Base-by-base conservation (phyloP, 2,329 filamentous ascomycete genomes). In the Colletotrichum camelliae region DNA sequence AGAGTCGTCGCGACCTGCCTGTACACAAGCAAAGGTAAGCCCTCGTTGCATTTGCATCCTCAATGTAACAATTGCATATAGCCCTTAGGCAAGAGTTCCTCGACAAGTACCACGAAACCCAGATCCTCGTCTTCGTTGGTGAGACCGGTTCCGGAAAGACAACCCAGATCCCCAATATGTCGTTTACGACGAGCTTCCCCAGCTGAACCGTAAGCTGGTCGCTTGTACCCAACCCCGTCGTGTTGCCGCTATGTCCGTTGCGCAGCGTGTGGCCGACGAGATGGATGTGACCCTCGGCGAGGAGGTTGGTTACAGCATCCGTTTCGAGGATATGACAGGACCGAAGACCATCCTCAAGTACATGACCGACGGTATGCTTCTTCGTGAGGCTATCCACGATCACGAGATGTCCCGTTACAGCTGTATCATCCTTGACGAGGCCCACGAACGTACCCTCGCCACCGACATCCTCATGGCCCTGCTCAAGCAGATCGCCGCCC, bases 91-190 rank as follows among this genome's bases (percentile, higher is more conserved):
- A 97, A 85, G 97, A 99, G 84, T 99, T 99, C 83, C 90, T 99
- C 76, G 89, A 96, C 82, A 92, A 98, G 82, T 99, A 97, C 87
- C 97, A 99, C 81, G 92, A 94, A 81, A 95, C 93, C 29, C 97
- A 99, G 86, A 98, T 99, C 80, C 92, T 99, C 77, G 97, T 99
- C 81, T 98, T 99, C 82, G 97, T 99, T 78, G 97, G 97, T 88
- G 97, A 99, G 89, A 99, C 97, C 10, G 97, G 97, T 92, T 99
- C 97, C 79, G 97, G 97, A 88, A 99, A 99, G 89, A 99, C 97
- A 6, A 99, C 97, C 0, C 97, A 99, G 88, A 98, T 99, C 77
- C 97, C 3, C 97, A 99, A 85, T 99, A 98, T 84, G 96, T 99
- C 79, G 92, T 99, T 55, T 98, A 94, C 89, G 97, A 99, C 86